Conservation (phyloP, 2,329 filamentous ascomycete species). For the Talaromyces sp. region DNA sequence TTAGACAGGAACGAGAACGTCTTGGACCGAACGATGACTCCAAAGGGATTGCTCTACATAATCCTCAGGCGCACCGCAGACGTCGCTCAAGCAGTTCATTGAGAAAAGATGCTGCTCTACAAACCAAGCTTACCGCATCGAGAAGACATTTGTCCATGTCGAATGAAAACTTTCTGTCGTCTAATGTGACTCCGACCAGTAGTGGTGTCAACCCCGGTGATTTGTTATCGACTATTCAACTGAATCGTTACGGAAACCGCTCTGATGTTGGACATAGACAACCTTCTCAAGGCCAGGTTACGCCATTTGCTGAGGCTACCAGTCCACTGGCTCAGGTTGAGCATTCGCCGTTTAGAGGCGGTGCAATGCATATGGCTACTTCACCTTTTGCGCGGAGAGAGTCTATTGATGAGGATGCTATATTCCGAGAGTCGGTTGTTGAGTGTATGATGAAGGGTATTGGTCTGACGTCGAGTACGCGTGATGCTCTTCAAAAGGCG, state of each 20-base stretch:
- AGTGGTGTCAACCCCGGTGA: constrained; percentile 69
- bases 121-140: constrained; percentile 59
- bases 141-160: constrained; percentile 27
- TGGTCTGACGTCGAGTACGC: constrained; percentile 67
- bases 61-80: constrained; percentile 64
- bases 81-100: constrained; percentile 72
- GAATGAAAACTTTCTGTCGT: constrained; percentile 13
- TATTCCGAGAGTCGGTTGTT: constrained; percentile 86
- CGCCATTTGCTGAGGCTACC: constrained; percentile 31
- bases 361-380: constrained; percentile 28
- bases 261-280: constrained; percentile 32
- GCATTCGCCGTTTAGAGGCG: constrained; percentile 36
- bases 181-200: constrained; percentile 21
- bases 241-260: constrained; percentile 61
- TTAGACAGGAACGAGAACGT: constrained; percentile 77
- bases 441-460: constrained; percentile 96
- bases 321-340: constrained; percentile 43
- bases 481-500: constrained; percentile 63
- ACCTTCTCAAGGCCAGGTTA: constrained; percentile 16
- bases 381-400: constrained; percentile 67
- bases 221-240: constrained; percentile 73
- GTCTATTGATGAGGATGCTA: constrained; percentile 78
- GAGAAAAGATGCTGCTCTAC: constrained; percentile 74
- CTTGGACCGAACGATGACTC: constrained; percentile 75
- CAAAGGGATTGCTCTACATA: constrained; percentile 95